phyloP scores from a whole-genome alignment of 2,329 filamentous ascomycete species.

The Curvularia eragrostidis region DNA sequence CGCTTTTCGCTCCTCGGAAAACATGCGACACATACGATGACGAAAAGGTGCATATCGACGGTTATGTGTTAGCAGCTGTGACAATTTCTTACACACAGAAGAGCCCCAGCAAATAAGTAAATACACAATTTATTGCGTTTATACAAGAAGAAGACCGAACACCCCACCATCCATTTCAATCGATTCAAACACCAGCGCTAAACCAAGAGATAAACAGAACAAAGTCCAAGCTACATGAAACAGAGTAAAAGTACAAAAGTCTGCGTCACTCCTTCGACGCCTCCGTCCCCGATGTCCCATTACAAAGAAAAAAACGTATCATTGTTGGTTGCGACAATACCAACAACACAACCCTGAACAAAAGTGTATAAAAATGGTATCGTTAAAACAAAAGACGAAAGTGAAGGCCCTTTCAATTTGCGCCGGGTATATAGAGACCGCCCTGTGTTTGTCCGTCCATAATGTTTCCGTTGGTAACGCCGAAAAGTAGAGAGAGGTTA shows the following conservation, averaged over 20 bases:
- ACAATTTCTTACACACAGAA: background rate
- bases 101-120: background rate
- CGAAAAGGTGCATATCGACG: background rate
- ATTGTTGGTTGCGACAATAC: background rate
- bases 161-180: background rate
- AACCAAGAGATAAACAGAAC: background rate
- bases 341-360: background rate
- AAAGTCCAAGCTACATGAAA: background rate
- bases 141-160: background rate
- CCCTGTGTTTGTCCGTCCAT: background rate
- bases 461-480: constrained; percentile 1
- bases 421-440: constrained; percentile 2
- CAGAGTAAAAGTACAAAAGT: background rate
- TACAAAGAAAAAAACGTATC: background rate
- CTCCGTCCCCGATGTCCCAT: background rate
- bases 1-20: no score
- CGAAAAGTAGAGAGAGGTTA: background rate
- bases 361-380: background rate
- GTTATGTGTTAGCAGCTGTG: background rate
- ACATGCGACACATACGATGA: background rate
- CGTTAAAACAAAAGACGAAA: background rate
- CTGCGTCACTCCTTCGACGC: background rate
- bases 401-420: background rate
- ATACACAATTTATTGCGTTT: background rate
- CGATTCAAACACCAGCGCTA: background rate